phyloP scores from a whole-genome alignment of 306 rosid species.

The Ochetophila trinervis region DNA sequence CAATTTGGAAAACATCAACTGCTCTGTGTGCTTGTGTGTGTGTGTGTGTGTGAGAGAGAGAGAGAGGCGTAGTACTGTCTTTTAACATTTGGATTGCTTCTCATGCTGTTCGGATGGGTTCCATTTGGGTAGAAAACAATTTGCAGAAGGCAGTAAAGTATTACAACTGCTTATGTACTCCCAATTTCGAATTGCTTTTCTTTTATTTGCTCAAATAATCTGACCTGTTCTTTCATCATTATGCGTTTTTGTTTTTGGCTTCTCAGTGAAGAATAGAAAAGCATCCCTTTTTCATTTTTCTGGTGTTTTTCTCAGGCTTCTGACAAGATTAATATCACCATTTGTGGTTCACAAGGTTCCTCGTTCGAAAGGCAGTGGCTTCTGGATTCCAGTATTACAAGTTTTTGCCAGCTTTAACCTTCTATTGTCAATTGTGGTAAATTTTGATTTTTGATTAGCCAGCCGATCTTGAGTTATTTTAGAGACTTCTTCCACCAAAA shows the following conservation, averaged over 20 bases:
- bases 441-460: constrained; percentile 12
- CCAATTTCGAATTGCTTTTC: background rate
- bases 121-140: background rate
- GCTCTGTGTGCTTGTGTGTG: background rate
- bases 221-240: too few relatives aligned
- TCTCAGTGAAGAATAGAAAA: background rate
- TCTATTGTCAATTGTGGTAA: constrained; percentile 74
- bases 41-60: background rate
- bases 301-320: constrained; percentile 60
- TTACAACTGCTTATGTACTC: background rate
- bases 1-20: background rate
- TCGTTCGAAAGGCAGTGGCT: constrained; percentile 76
- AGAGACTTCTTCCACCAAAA: background rate
- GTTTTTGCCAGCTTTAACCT: constrained; percentile 86
- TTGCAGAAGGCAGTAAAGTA: background rate
- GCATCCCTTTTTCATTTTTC: constrained; percentile 4
- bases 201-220: background rate
- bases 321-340: constrained; percentile 59
- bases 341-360: constrained; percentile 74
- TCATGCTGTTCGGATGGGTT: background rate
- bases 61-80: background rate
- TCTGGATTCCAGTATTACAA: constrained; percentile 92
- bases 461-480: constrained; percentile 6
- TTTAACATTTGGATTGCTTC: background rate
- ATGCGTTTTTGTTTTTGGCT: background rate